These are phyloP conservation scores for Linnemannia elongata DNA, from an alignment of 192 early-diverging fungal species.

Conservation along the genomic window DNA sequence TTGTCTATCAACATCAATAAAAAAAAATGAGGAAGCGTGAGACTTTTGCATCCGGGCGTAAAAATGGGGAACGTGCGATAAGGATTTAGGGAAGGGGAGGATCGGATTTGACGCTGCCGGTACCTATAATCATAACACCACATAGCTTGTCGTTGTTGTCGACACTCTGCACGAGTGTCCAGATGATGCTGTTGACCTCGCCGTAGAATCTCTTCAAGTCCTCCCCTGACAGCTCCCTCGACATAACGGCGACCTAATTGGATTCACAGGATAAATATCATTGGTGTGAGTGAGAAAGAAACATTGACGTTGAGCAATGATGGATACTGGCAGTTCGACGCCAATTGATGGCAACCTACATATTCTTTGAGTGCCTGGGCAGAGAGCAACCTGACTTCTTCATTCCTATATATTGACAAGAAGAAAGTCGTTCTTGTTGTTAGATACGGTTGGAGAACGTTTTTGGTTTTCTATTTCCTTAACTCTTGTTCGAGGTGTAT, in stretches of 20 bases:
- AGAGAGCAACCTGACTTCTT: constrained; percentile 69
- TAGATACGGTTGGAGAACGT: neutral
- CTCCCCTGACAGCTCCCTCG: constrained; percentile 80
- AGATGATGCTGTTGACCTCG: constrained; percentile 85
- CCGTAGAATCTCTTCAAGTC: constrained; percentile 80
- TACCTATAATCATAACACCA: constrained; percentile 87
- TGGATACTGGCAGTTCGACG: neutral
- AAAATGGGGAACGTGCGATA: neutral
- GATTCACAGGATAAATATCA: neutral
- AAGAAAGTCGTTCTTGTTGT: neutral
- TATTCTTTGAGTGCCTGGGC: constrained; percentile 73
- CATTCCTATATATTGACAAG: constrained; percentile 61
- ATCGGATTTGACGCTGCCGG: neutral
- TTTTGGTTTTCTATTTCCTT: neutral
- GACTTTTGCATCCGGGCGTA: neutral
- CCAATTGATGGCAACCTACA: constrained; percentile 56
- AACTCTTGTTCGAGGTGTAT: neutral
- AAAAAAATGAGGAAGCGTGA: neutral
- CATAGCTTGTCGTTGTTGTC: constrained; percentile 86
- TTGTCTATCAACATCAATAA: constrained; percentile 65
- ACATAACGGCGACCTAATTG: constrained; percentile 44
- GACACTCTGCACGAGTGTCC: constrained; percentile 80
- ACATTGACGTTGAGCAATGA: neutral
- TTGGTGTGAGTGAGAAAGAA: neutral
- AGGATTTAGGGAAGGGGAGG: neutral